Evolutionary conservation across 2,329 filamentous ascomycete species (phyloP).

Genomic region (Ambrosiella xylebori): DNA sequence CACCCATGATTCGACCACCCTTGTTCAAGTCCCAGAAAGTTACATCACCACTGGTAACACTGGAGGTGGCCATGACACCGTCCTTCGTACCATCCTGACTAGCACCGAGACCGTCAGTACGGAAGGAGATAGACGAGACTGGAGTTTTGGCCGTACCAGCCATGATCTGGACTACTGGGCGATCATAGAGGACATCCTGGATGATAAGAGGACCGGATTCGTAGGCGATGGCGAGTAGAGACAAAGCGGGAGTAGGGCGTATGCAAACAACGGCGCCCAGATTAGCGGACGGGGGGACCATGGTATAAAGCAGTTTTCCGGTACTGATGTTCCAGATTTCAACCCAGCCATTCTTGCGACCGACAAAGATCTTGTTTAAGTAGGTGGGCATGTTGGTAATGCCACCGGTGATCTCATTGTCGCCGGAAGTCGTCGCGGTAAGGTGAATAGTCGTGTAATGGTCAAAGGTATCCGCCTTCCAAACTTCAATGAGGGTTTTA

Average conservation of each 20-base stretch:
- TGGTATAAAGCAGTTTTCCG: slow-evolving; percentile 77
- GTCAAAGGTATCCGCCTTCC: slow-evolving; percentile 68
- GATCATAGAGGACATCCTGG: slow-evolving; percentile 67
- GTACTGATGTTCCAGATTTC: slow-evolving; percentile 98
- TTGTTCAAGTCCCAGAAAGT: slow-evolving; percentile 93
- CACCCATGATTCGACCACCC: slow-evolving; percentile 69
- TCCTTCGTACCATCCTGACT: slow-evolving; percentile 70
- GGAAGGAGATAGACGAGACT: slow-evolving; percentile 73
- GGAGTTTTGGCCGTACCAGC: slow-evolving; percentile 46
- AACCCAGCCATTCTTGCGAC: slow-evolving; percentile 69
- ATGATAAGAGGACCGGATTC: slow-evolving; percentile 61
- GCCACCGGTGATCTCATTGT: slow-evolving; percentile 56
- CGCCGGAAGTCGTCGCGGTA: slow-evolving; percentile 35
- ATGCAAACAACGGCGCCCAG: slow-evolving; percentile 75
- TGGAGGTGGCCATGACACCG: slow-evolving; percentile 88
- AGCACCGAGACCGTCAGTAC: slow-evolving; percentile 74
- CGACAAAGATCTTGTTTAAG: slow-evolving; percentile 88
- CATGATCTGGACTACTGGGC: slow-evolving; percentile 50
- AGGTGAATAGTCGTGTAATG: slow-evolving; percentile 75
- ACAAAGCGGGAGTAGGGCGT: slow-evolving; percentile 67
- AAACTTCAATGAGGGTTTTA: slow-evolving; percentile 63
- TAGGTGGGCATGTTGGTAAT: slow-evolving; percentile 85
- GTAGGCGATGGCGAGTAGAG: slow-evolving; percentile 76
- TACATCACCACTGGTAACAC: slow-evolving; percentile 63
- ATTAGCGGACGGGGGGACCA: slow-evolving; percentile 55